Conservation (phyloP, 805 yeast genomes). For the Schwanniomyces polymorphus region DNA sequence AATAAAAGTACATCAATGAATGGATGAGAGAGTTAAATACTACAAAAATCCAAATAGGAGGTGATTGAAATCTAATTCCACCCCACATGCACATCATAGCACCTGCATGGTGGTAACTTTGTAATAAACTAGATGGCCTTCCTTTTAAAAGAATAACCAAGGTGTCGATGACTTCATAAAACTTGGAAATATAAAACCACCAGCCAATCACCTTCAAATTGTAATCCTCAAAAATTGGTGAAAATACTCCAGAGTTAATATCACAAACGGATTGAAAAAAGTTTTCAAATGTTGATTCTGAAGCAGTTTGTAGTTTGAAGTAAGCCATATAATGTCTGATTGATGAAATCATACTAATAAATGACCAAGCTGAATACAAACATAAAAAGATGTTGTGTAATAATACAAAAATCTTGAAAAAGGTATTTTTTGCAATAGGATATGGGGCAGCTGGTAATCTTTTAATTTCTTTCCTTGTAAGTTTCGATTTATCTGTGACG, state of each 20-base stretch:
- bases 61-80: slow-evolving; percentile 66
- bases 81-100: slow-evolving; percentile 85
- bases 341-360: slow-evolving; percentile 59
- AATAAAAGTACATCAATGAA: slow-evolving; percentile 72
- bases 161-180: slow-evolving; percentile 71
- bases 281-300: slow-evolving; percentile 30
- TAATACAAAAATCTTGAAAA: slow-evolving; percentile 56
- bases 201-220: slow-evolving; percentile 60
- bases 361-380: slow-evolving; percentile 70
- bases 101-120: slow-evolving; percentile 76
- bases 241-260: slow-evolving; percentile 58
- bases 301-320: slow-evolving; percentile 2
- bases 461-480: slow-evolving; percentile 22
- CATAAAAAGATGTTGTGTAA: slow-evolving; percentile 63
- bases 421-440: slow-evolving; percentile 39
- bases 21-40: slow-evolving; percentile 80
- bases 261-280: slow-evolving; percentile 67
- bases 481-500: slow-evolving; percentile 12
- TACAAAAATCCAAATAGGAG: slow-evolving; percentile 80
- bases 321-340: slow-evolving; percentile 40
- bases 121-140: slow-evolving; percentile 62
- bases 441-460: slow-evolving; percentile 55
- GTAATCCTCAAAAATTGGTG: slow-evolving; percentile 14
- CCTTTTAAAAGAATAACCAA: slow-evolving; percentile 67
- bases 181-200: slow-evolving; percentile 68